Evolutionary conservation across 176 grass and related monocot species (phyloP).

Genomic region (Phragmites australis): DNA sequence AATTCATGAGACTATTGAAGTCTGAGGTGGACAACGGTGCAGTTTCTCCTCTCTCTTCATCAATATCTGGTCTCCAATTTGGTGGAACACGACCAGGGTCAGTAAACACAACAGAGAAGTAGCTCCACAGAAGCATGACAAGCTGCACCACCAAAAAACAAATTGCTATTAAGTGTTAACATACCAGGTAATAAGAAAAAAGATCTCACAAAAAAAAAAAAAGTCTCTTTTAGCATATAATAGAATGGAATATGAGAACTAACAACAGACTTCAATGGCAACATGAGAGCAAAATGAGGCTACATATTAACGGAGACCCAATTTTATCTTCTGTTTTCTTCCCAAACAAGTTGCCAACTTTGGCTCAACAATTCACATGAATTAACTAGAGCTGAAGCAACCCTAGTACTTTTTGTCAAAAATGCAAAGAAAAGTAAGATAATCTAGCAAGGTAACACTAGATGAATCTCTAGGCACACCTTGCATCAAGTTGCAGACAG

Average conservation of each 20-base stretch:
- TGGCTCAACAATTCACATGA: no score
- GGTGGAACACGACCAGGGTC: slow-evolving; percentile 72
- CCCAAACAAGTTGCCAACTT: no score
- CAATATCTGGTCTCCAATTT: slow-evolving; percentile 70
- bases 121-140: slow-evolving; percentile 83
- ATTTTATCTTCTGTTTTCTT: no score
- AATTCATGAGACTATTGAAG: slow-evolving; percentile 34
- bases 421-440: neutral
- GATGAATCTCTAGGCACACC: neutral
- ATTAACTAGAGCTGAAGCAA: neutral
- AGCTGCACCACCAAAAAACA: slow-evolving; percentile 45
- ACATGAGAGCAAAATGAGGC: no score
- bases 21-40: slow-evolving; percentile 52
- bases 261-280: no score
- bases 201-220: neutral
- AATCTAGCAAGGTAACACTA: neutral
- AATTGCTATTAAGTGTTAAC: neutral
- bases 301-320: no score
- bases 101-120: slow-evolving; percentile 80
- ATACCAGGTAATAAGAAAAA: neutral
- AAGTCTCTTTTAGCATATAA: neutral
- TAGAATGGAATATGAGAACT: no score
- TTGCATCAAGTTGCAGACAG: neutral
- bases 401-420: neutral
- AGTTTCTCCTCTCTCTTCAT: slow-evolving; percentile 79